phyloP scores from a whole-genome alignment of 78 protist genomes.

The Dictyostelium capitatum region DNA sequence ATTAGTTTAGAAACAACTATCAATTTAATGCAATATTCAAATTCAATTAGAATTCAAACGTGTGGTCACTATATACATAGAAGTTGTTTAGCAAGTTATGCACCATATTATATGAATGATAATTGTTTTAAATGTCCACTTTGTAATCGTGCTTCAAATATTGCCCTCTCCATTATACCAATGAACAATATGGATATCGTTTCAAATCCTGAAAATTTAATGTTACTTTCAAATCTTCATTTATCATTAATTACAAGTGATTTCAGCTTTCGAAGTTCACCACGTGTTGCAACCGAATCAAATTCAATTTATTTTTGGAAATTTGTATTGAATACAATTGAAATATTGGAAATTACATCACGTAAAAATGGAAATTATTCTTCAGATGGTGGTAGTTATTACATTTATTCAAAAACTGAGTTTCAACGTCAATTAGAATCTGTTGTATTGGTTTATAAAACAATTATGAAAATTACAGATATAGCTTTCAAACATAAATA shows the following conservation, averaged over 20 bases:
- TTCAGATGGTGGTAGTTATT: not conserved
- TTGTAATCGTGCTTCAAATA: conserved; percentile 47
- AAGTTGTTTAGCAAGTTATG: conserved; percentile 8
- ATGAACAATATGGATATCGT: not conserved
- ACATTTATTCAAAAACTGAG: conserved; percentile 23
- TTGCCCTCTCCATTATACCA: not conserved
- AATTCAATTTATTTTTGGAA: conserved; percentile 11
- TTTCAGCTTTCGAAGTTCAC: not conserved
- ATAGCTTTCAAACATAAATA: not conserved
- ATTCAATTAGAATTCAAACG: not conserved
- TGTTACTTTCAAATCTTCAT: not conserved
- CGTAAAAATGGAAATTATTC: not conserved
- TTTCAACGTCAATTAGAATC: conserved; percentile 38
- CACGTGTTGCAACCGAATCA: not conserved
- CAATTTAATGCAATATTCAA: not conserved
- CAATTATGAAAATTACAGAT: not conserved
- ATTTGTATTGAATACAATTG: conserved; percentile 29
- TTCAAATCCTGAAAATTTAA: not conserved
- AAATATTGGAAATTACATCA: conserved; percentile 31
- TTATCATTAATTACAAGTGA: not conserved
- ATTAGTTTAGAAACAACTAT: not conserved
- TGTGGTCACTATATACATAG: conserved; percentile 64
- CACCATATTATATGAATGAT: not conserved
- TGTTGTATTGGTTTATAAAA: conserved; percentile 14
- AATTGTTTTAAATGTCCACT: conserved; percentile 39